Evolutionary conservation across 2,329 filamentous ascomycete species (phyloP).

Genomic region (Alternaria ethzedia): DNA sequence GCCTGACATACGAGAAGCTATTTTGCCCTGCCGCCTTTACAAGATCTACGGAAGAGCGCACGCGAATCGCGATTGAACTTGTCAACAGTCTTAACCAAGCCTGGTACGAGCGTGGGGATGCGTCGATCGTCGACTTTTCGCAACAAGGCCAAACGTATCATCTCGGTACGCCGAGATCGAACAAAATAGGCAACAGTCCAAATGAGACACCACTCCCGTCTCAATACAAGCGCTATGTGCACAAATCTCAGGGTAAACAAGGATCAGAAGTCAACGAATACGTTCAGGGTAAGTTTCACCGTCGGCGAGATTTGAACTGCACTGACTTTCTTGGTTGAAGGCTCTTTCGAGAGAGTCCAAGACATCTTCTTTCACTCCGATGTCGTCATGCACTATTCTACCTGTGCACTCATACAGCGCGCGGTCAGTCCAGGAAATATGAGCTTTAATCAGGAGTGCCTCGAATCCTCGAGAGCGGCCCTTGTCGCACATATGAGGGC

Average conservation of each 20-base stretch:
- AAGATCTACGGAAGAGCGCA: constrained; percentile 33
- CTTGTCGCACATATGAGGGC: constrained; percentile 39
- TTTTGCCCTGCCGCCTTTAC: constrained; percentile 46
- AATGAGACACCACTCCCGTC: constrained; percentile 36
- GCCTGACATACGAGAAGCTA: constrained; percentile 45
- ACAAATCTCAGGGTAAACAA: neutral
- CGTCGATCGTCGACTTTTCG: constrained; percentile 17
- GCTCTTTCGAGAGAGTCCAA: constrained; percentile 25
- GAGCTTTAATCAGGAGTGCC: constrained; percentile 39
- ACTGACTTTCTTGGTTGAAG: constrained; percentile 1
- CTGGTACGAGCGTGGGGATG: constrained; percentile 38
- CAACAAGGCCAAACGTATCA: neutral
- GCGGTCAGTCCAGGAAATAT: constrained; percentile 40
- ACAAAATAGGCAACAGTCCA: constrained; percentile 16
- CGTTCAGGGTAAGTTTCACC: constrained; percentile 15
- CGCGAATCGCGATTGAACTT: constrained; percentile 33
- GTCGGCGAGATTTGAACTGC: too few relatives aligned
- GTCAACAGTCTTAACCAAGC: constrained; percentile 35
- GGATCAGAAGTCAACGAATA: constrained; percentile 13
- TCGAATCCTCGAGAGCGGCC: constrained; percentile 41
- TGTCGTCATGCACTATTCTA: constrained; percentile 44
- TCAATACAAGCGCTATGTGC: constrained; percentile 19
- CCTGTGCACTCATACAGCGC: constrained; percentile 40
- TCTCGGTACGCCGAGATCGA: neutral
- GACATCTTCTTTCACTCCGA: constrained; percentile 44